A percentile compares a stretch with the other conserved stretches of the same genome.
These are phyloP conservation scores for Populus trichocarpa DNA, from an alignment of 441 rosid species.

Conservation along the genomic window DNA sequence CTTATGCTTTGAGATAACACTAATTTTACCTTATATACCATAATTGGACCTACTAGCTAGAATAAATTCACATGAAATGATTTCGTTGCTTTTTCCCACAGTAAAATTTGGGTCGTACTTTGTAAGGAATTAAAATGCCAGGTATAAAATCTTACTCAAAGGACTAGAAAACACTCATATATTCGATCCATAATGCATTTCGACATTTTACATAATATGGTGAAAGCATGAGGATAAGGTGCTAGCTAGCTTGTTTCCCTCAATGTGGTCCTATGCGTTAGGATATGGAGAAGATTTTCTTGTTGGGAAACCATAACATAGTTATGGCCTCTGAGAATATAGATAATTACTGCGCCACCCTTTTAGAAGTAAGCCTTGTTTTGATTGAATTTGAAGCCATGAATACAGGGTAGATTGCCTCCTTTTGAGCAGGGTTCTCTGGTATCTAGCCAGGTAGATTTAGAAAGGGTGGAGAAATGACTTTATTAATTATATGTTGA, in stretches of 20 bases:
- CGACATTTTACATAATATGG: background rate
- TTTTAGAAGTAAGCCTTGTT: too few species aligned
- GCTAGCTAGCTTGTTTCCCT: background rate
- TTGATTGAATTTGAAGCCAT: background rate
- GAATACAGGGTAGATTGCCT: too few species aligned
- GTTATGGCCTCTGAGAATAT: background rate
- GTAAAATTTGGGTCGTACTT: background rate
- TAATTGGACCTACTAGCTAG: background rate
- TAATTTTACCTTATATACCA: background rate
- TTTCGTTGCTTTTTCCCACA: background rate
- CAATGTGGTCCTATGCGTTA: background rate
- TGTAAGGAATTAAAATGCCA: background rate
- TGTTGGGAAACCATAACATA: background rate
- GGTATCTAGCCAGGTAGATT: too few species aligned
- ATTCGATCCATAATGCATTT: background rate
- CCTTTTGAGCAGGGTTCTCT: too few species aligned
- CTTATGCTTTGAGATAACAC: background rate
- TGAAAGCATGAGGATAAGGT: background rate
- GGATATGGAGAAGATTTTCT: background rate
- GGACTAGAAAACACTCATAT: background rate
- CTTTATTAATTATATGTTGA: background rate
- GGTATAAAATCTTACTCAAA: background rate
- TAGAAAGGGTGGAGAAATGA: background rate
- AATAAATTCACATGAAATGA: background rate
- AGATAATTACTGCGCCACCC: background rate